Percentiles rank a stretch among this genome's conserved stretches.
Evolutionary conservation across 208 protist genomes (phyloP).

Genomic region (Acanthamoeba lenticulata): DNA sequence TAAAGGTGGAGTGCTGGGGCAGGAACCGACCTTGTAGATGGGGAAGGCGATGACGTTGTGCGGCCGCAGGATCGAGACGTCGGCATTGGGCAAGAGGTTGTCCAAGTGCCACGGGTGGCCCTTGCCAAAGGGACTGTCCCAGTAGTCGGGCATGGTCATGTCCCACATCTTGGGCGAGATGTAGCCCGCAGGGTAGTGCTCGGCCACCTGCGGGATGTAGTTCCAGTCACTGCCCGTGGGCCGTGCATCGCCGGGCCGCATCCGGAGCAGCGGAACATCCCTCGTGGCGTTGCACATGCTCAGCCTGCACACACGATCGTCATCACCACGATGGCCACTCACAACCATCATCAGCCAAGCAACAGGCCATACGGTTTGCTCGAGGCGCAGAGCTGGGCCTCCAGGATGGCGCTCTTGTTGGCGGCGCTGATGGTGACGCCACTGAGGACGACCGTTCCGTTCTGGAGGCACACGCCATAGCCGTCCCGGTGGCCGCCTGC

Average conservation of each 20-base stretch:
- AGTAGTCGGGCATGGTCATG: slow-evolving; percentile 68
- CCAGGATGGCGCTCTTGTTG: not conserved
- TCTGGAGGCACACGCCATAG: not conserved
- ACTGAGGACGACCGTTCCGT: not conserved
- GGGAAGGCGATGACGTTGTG: slow-evolving; percentile 68
- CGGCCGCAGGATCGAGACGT: not conserved
- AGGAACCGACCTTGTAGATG: slow-evolving; percentile 70
- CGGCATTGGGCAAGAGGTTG: slow-evolving; percentile 60
- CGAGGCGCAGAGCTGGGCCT: not conserved
- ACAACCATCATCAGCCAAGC: not conserved
- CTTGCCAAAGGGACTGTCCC: slow-evolving; percentile 56
- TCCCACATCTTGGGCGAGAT: slow-evolving; percentile 69
- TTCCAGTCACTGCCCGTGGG: slow-evolving; percentile 48
- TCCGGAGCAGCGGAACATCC: not conserved
- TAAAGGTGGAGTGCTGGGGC: too few species aligned
- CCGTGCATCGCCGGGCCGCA: not conserved
- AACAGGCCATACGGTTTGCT: not conserved
- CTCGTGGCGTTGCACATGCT: not conserved
- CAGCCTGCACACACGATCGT: too few species aligned
- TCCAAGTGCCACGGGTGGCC: slow-evolving; percentile 74
- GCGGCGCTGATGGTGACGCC: not conserved
- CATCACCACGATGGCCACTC: too few species aligned
- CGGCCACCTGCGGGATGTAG: not conserved
- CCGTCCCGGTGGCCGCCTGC: not conserved
- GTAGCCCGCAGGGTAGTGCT: slow-evolving; percentile 62